These are phyloP conservation scores for Somion occarium DNA, from an alignment of 1,284 basidiomycete genomes.

Conservation along the genomic window DNA sequence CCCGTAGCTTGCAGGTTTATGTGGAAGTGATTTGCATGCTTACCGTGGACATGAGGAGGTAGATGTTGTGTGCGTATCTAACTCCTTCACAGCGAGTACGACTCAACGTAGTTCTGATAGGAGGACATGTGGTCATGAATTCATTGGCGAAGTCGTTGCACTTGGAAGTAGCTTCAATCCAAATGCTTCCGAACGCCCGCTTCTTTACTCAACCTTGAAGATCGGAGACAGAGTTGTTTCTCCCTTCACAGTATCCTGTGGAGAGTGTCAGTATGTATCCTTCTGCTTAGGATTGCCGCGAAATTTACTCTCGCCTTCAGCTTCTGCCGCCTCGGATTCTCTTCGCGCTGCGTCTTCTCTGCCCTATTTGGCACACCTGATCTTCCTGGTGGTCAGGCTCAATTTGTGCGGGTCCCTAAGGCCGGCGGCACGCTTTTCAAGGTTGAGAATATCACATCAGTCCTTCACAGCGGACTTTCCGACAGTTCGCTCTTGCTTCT, in stretches of 20 bases:
- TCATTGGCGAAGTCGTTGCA: conserved; percentile 73
- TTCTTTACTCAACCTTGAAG: conserved; percentile 62
- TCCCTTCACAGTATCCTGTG: conserved; percentile 83
- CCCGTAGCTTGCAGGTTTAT: conserved; percentile 66
- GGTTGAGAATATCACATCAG: conserved; percentile 41
- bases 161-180: conserved; percentile 61
- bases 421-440: conserved; percentile 79
- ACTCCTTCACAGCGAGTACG: neutral
- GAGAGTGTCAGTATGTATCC: conserved; percentile 67
- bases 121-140: conserved; percentile 75
- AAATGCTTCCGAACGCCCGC: conserved; percentile 44
- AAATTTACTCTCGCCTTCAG: conserved; percentile 32
- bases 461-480: conserved; percentile 25
- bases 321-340: conserved; percentile 73
- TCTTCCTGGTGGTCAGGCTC: conserved; percentile 83
- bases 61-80: conserved; percentile 20
- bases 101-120: conserved; percentile 30
- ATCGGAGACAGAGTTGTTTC: conserved; percentile 84
- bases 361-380: conserved; percentile 68
- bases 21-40: conserved; percentile 81
- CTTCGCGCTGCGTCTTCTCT: conserved; percentile 68
- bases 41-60: conserved; percentile 58
- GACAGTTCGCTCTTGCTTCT: conserved; percentile 67
- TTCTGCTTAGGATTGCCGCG: neutral
- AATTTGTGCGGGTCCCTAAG: conserved; percentile 78